Percentiles rank a stretch among this genome's conserved stretches.
Conservation (phyloP, 129 eudicot species). For the Escallonia rubra region DNA sequence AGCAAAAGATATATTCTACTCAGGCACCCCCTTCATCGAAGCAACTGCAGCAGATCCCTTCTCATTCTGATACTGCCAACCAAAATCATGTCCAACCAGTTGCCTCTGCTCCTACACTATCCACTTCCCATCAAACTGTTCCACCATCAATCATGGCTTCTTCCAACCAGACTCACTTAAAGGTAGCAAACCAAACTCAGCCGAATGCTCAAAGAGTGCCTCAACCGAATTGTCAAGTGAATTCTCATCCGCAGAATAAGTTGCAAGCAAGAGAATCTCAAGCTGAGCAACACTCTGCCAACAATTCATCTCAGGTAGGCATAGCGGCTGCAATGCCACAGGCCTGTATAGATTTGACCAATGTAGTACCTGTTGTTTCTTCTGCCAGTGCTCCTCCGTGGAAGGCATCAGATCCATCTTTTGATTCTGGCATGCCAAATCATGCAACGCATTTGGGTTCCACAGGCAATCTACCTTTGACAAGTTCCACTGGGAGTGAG, state of each 20-base stretch:
- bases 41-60: conserved; percentile 15
- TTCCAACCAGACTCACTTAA: conserved; percentile 36
- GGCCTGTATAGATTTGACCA: conserved; percentile 25
- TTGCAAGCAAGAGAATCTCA: conserved; percentile 31
- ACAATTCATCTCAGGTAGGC: conserved; percentile 25
- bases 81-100: conserved; percentile 34
- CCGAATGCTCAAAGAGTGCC: conserved; percentile 30
- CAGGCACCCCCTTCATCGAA: conserved; percentile 28
- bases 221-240: conserved; percentile 40
- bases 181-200: conserved; percentile 42
- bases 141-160: conserved; percentile 23
- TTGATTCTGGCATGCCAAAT: conserved; percentile 35
- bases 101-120: conserved; percentile 16
- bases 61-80: conserved; percentile 34
- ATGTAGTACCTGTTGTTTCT: conserved; percentile 21
- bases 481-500: conserved; percentile 32
- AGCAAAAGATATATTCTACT: conserved; percentile 41
- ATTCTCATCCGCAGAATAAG: conserved; percentile 39
- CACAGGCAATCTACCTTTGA: conserved; percentile 22
- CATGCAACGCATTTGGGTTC: conserved; percentile 31
- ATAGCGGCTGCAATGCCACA: conserved; percentile 15
- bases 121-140: conserved; percentile 16
- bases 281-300: conserved; percentile 20
- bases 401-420: conserved; percentile 35
- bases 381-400: conserved; percentile 31